phyloP scores from a whole-genome alignment of 139 green algal genomes.

The Zygnema circumcarinatum region DNA sequence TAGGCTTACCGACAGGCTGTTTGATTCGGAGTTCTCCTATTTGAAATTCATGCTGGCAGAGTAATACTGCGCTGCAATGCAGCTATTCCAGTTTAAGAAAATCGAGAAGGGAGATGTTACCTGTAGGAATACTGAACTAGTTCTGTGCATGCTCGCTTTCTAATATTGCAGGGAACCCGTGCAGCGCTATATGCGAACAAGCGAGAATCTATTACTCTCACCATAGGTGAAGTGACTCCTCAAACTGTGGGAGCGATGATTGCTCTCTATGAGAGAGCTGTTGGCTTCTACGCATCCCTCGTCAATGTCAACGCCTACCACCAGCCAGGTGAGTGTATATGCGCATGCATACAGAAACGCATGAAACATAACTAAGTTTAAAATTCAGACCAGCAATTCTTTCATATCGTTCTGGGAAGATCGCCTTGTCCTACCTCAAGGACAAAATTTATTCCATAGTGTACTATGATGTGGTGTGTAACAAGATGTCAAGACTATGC shows the following conservation, averaged over 20 bases:
- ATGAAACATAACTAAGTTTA: background rate
- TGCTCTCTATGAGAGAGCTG: slow-evolving; percentile 52
- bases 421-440: background rate
- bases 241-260: slow-evolving; percentile 43
- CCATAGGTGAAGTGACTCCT: slow-evolving; percentile 39
- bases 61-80: too few species aligned
- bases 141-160: too few species aligned
- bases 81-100: too few species aligned
- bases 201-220: slow-evolving; percentile 46
- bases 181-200: slow-evolving; percentile 27
- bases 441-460: background rate
- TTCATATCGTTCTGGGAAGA: too few species aligned
- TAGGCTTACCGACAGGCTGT: too few species aligned
- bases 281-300: slow-evolving; percentile 40
- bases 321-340: slow-evolving; percentile 39
- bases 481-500: too few species aligned
- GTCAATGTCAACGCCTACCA: slow-evolving; percentile 57
- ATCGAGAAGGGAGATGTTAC: too few species aligned
- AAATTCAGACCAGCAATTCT: background rate
- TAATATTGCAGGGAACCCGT: slow-evolving; percentile 47
- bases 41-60: too few species aligned
- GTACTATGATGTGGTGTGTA: background rate
- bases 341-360: too few species aligned
- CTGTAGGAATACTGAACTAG: too few species aligned
- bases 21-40: too few species aligned